Conservation (phyloP, 2,329 filamentous ascomycete species). For the Sporothrix phasma region DNA sequence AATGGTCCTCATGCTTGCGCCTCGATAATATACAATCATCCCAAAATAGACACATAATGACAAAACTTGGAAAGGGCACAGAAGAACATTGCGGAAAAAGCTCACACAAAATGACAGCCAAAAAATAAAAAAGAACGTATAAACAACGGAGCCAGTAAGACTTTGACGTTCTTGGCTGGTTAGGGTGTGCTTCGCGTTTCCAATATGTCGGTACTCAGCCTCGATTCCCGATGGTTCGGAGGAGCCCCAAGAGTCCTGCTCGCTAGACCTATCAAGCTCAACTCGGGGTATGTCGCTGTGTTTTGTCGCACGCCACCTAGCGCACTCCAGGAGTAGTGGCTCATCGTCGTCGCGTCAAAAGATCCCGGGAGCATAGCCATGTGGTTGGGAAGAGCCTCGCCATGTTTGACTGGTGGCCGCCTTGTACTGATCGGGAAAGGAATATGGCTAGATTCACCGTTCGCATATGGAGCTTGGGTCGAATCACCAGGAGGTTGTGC, state of each 20-base stretch:
- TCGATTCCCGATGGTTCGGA: neutral
- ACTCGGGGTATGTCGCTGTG: neutral
- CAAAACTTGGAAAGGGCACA: neutral
- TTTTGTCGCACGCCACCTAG: neutral
- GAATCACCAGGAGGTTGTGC: slow-evolving; percentile 40
- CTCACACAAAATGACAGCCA: slow-evolving; percentile 1
- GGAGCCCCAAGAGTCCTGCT: too few relatives aligned
- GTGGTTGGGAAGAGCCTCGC: slow-evolving; percentile 30
- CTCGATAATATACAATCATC: neutral
- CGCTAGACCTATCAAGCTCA: too few relatives aligned
- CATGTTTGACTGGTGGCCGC: slow-evolving; percentile 26
- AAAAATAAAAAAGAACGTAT: neutral
- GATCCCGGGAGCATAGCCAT: slow-evolving; percentile 35
- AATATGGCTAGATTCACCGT: slow-evolving; percentile 38
- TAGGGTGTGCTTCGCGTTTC: neutral
- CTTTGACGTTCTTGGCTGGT: neutral
- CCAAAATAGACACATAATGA: neutral
- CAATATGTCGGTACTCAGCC: too few relatives aligned
- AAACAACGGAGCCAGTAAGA: neutral
- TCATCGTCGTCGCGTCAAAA: slow-evolving; percentile 36
- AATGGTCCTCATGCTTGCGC: slow-evolving; percentile 19
- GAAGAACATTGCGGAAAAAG: neutral
- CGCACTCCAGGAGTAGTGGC: slow-evolving; percentile 49
- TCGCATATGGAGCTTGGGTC: slow-evolving; percentile 36
- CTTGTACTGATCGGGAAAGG: slow-evolving; percentile 42